These are phyloP conservation scores for Lactifluus volemus DNA, from an alignment of 768 basidiomycete genomes.

Conservation along the genomic window DNA sequence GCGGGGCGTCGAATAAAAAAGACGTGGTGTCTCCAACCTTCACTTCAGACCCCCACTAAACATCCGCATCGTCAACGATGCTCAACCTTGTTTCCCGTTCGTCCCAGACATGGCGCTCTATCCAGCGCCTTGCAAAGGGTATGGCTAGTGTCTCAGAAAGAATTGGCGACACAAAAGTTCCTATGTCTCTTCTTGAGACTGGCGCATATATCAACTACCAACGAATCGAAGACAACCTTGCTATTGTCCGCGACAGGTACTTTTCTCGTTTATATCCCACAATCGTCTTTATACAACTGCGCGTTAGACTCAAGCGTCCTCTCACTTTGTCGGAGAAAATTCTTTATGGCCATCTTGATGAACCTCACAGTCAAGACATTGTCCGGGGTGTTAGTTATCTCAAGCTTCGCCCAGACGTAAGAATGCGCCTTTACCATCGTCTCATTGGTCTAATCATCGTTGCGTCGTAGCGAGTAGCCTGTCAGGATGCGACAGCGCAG, in stretches of 20 bases:
- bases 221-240: conserved; percentile 96
- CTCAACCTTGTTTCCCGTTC: conserved; percentile 18
- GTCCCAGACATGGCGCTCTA: conserved; percentile 18
- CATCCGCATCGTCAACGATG: conserved; percentile 17
- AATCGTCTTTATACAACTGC: background rate
- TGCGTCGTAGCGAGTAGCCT: conserved; percentile 62
- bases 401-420: conserved; percentile 93
- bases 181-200: conserved; percentile 82
- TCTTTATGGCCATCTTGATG: conserved; percentile 95
- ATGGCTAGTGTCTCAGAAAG: conserved; percentile 72
- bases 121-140: conserved; percentile 29
- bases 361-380: conserved; percentile 86
- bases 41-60: conserved; percentile 3
- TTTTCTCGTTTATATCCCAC: background rate
- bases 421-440: conserved; percentile 27
- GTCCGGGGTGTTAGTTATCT: conserved; percentile 90
- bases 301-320: conserved; percentile 69
- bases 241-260: conserved; percentile 75
- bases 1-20: background rate
- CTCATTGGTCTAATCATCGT: conserved; percentile 7
- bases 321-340: conserved; percentile 95
- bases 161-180: conserved; percentile 84
- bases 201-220: conserved; percentile 88
- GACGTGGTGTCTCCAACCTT: background rate
- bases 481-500: conserved; percentile 87